Evolutionary conservation across 2,329 filamentous ascomycete species (phyloP), one percentile per base, ranked within the genome.

Genomic region (Biscogniauxia marginata): DNA sequence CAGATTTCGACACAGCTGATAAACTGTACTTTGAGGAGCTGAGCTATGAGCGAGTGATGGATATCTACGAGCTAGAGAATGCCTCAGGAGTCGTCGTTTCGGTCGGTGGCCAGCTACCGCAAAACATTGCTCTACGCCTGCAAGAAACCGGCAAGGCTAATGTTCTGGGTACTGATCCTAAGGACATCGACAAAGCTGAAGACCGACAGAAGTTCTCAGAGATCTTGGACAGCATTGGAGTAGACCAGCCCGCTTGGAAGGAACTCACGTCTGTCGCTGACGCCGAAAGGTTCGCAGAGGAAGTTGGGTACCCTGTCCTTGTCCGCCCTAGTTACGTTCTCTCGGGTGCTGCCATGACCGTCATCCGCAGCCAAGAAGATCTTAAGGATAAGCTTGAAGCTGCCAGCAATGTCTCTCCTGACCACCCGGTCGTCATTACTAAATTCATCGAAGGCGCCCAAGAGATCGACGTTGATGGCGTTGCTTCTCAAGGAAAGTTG

Each of bases 151-250:
- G 95, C 53, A 88, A 90, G 57, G 93, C 93, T 56, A 93, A 92
- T 59, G 86, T 99, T 53, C 86, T 99, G 7, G 95, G 95, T 66
- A 99, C 95, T 0, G 85, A 98, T 68, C 95, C 95, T 39, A 83
- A 87, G 69, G 91, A 98, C 70, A 99, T 99, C 64, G 95, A 99
- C 83, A 96, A 93, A 79, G 95, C 95, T 48, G 95, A 99, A 77
- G 93, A 99, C 73, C 87, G 95, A 71, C 93, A 98, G 75, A 98
- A 99, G 76, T 99, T 99, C 81, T 97, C 93, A 20, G 89, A 93
- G 69, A 98, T 98, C 62, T 83, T 99, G 47, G 95, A 99, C 74
- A 96, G 90, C 74, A 97, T 98, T 67, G 93, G 93, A 57, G 87
- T 99, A 54, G 93, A 98, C 72, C 95, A 99, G 77, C 95, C 95